Percentiles rank a stretch among this genome's conserved stretches.
Conservation (phyloP, 1,284 basidiomycete genomes). For the Baeospora myosura region DNA sequence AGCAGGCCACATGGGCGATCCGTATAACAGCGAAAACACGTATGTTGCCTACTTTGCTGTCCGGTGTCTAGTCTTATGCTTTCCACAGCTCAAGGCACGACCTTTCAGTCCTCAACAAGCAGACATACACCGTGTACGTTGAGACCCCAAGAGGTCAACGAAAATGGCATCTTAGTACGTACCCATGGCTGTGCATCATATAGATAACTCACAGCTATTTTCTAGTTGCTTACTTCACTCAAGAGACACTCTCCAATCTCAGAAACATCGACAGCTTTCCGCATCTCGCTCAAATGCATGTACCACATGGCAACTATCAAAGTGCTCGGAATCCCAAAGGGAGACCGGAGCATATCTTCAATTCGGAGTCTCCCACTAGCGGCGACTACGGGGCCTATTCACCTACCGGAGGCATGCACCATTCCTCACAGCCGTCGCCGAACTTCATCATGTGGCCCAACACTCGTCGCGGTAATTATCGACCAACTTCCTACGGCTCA, state of each 20-base stretch:
- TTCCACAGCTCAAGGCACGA: constrained; percentile 15
- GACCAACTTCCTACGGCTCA: background rate
- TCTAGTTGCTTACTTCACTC: constrained; percentile 69
- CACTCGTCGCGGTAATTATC: background rate
- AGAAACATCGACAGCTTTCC: constrained; percentile 58
- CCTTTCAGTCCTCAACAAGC: constrained; percentile 50
- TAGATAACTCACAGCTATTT: background rate
- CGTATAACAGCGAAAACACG: constrained; percentile 34
- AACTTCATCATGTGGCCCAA: constrained; percentile 1
- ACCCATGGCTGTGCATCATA: background rate
- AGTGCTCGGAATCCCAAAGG: constrained; percentile 60
- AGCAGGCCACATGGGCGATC: constrained; percentile 37
- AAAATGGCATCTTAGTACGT: constrained; percentile 75
- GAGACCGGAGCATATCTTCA: constrained; percentile 41
- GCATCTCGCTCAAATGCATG: constrained; percentile 43
- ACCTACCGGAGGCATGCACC: background rate
- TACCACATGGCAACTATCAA: constrained; percentile 62
- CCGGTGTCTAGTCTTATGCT: background rate
- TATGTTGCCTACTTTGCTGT: constrained; percentile 17
- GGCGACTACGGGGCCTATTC: background rate
- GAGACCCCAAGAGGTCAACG: constrained; percentile 55
- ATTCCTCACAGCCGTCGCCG: background rate
- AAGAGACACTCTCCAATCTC: constrained; percentile 53
- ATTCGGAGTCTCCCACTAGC: constrained; percentile 24
- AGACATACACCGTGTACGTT: constrained; percentile 73